phyloP scores from a whole-genome alignment of 441 rosid species.

The Populus trichocarpa region DNA sequence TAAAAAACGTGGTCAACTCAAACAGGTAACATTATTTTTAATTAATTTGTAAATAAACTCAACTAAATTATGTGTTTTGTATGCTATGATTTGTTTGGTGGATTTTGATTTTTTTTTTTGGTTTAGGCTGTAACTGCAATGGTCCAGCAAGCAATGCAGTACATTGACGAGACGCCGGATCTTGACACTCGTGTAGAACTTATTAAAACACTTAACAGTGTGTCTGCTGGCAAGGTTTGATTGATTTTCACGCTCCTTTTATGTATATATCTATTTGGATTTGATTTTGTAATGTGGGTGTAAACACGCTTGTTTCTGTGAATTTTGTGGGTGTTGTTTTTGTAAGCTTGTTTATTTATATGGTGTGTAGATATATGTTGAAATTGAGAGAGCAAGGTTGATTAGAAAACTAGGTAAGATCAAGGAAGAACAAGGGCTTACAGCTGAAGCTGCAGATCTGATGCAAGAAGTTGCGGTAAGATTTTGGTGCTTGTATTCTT shows the following conservation, averaged over 20 bases:
- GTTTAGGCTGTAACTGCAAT: constrained; percentile 83
- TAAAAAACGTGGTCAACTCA: constrained; percentile 95
- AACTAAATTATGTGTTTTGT: not conserved
- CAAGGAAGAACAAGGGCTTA: constrained; percentile 92
- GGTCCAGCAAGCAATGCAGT: constrained; percentile 98
- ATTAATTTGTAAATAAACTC: not conserved
- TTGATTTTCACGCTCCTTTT: not conserved
- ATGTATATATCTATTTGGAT: not conserved
- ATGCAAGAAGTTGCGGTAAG: constrained; percentile 99
- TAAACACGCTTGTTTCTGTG: not conserved
- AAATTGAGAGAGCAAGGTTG: constrained; percentile 92
- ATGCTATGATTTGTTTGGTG: not conserved
- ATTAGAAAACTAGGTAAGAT: constrained; percentile 92
- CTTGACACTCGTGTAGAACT: constrained; percentile 83
- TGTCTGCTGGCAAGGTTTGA: constrained; percentile 96
- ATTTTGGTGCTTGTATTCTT: not conserved
- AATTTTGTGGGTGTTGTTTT: not conserved
- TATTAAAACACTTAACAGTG: constrained; percentile 75
- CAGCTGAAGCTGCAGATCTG: constrained; percentile 97
- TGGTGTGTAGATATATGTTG: constrained; percentile 78
- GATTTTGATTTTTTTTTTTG: not conserved
- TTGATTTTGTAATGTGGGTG: not conserved
- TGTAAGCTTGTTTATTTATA: not conserved
- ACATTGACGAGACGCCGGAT: constrained; percentile 93
- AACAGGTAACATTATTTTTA: constrained; percentile 51